Percentiles rank a stretch among this genome's conserved stretches.
Evolutionary conservation across 495 filamentous ascomycete species (phyloP).

Genomic region (Staphylotrichum tortipilum): DNA sequence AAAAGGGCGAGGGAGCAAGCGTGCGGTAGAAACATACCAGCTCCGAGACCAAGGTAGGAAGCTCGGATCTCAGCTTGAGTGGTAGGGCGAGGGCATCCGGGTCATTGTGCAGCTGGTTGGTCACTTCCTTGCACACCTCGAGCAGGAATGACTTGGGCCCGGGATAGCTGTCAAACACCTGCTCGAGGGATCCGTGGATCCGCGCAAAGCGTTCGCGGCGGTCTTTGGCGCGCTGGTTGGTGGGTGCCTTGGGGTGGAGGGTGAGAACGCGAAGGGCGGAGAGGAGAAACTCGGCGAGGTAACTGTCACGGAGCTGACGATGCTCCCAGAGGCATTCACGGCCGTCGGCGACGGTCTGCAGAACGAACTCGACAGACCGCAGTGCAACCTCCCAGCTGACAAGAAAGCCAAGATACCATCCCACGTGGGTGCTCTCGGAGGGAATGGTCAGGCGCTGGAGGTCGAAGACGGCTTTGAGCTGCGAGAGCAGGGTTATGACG

Average conservation of each 20-base stretch:
- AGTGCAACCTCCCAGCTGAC: constrained; percentile 31
- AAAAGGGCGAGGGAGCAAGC: background rate
- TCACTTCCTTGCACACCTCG: constrained; percentile 27
- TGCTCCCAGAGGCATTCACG: constrained; percentile 28
- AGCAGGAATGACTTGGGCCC: constrained; percentile 27
- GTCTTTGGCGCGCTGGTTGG: constrained; percentile 15
- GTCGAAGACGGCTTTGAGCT: constrained; percentile 26
- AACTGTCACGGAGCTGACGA: constrained; percentile 22
- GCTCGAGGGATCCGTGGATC: constrained; percentile 26
- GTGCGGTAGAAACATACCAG: constrained; percentile 15
- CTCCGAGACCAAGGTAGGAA: constrained; percentile 27
- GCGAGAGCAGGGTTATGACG: constrained; percentile 18
- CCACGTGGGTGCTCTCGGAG: constrained; percentile 21
- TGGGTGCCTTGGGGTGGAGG: constrained; percentile 29
- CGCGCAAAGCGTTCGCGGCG: constrained; percentile 29
- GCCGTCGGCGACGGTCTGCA: constrained; percentile 25
- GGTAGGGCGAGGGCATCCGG: constrained; percentile 26
- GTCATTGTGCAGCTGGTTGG: constrained; percentile 21
- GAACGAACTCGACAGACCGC: constrained; percentile 28
- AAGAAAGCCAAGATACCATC: constrained; percentile 30
- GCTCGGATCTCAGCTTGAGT: constrained; percentile 17
- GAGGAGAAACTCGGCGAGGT: constrained; percentile 28
- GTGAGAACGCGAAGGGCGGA: constrained; percentile 28
- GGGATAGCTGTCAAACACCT: constrained; percentile 29
- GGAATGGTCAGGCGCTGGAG: constrained; percentile 30